Percentiles rank a stretch among this genome's conserved stretches.
These are phyloP conservation scores for Zasmidium angulare DNA, from an alignment of 2,329 filamentous ascomycete species.

Conservation along the genomic window DNA sequence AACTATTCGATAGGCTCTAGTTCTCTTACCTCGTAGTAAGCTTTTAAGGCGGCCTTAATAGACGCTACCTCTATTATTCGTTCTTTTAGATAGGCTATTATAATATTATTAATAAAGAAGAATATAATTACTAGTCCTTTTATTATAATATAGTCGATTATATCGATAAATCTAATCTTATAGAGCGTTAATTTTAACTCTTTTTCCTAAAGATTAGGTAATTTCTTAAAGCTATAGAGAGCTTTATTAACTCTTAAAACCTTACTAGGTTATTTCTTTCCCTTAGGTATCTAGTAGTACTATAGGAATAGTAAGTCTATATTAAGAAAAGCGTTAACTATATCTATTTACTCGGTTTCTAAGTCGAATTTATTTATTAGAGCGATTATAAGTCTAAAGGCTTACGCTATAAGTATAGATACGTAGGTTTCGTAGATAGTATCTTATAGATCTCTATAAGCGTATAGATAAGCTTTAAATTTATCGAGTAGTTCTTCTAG, in stretches of 20 bases:
- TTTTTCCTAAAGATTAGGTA: not conserved
- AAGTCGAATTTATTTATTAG: not conserved
- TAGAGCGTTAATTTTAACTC: not conserved
- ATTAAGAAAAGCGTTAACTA: not conserved
- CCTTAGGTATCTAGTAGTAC: not conserved
- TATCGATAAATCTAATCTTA: not conserved
- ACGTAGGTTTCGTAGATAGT: not conserved
- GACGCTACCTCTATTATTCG: not conserved
- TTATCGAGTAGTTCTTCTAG: no score
- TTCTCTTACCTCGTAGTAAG: not conserved
- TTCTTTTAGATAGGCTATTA: not conserved
- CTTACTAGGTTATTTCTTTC: not conserved
- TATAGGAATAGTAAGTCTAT: not conserved
- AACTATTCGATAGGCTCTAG: not conserved
- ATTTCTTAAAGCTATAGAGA: not conserved
- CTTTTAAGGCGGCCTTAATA: not conserved
- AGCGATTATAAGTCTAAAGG: not conserved
- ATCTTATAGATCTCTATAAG: not conserved
- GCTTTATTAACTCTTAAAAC: not conserved
- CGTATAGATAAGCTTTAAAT: no score
- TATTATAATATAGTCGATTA: not conserved
- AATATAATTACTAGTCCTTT: not conserved
- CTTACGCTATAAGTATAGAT: not conserved
- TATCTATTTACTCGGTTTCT: not conserved
- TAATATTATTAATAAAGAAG: not conserved